Percentiles rank a stretch among this genome's conserved stretches.
These are phyloP conservation scores for Scenedesmus sp. DNA, from an alignment of 163 green algal species.

Conservation along the genomic window DNA sequence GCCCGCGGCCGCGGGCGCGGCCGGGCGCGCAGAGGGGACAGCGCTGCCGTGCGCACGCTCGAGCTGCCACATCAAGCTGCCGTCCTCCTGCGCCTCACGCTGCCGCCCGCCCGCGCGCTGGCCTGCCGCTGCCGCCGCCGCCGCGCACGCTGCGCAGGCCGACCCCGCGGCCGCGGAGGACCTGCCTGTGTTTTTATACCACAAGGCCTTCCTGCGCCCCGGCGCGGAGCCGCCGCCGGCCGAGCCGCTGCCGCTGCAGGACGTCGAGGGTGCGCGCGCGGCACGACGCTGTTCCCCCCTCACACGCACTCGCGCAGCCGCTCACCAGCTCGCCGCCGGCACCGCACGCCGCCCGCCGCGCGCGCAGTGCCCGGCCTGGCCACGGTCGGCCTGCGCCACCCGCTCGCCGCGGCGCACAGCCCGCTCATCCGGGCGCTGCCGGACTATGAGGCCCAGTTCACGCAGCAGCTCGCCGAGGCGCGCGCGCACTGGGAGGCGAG, in stretches of 20 bases:
- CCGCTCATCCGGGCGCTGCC: constrained; percentile 85
- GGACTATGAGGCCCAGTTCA: constrained; percentile 89
- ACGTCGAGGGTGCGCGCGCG: constrained; percentile 40
- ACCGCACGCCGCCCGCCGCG: too few species aligned
- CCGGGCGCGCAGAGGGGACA: neutral
- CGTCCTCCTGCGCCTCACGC: neutral
- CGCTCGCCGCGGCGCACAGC: constrained; percentile 63
- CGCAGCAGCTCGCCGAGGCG: constrained; percentile 67
- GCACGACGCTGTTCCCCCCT: too few species aligned
- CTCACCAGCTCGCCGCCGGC: too few species aligned
- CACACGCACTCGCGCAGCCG: too few species aligned
- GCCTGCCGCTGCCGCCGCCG: neutral
- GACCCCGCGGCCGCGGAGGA: constrained; percentile 57
- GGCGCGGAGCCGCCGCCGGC: constrained; percentile 54
- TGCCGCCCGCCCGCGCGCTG: neutral
- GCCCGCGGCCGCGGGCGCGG: neutral
- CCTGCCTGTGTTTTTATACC: constrained; percentile 84
- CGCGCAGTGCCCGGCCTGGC: constrained; percentile 53
- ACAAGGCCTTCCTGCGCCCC: constrained; percentile 67
- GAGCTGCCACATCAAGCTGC: too few species aligned
- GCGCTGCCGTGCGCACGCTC: too few species aligned
- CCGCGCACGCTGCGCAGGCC: constrained; percentile 4
- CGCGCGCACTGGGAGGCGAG: constrained; percentile 60
- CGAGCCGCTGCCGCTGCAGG: constrained; percentile 53
- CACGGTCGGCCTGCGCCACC: constrained; percentile 65